phyloP scores from a whole-genome alignment of 2,329 filamentous ascomycete genomes.

The Scopulariopsis brevicaulis region DNA sequence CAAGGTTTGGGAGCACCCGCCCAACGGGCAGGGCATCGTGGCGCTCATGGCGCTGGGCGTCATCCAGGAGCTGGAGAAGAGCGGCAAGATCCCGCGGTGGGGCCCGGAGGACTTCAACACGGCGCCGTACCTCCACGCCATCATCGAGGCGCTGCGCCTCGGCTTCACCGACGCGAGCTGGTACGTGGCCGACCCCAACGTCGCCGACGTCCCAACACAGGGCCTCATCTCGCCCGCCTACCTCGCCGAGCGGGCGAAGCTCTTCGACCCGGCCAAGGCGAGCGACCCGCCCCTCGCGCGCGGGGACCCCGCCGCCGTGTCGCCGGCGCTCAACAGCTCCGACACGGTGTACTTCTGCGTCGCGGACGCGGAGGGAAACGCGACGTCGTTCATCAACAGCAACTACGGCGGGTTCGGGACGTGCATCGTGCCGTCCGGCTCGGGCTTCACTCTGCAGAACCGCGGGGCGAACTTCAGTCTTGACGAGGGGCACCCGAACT shows the following conservation, averaged over 20 bases:
- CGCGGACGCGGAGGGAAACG: constrained; percentile 74
- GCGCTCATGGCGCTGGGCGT: constrained; percentile 92
- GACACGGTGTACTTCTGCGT: constrained; percentile 94
- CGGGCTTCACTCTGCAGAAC: constrained; percentile 91
- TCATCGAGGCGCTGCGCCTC: constrained; percentile 81
- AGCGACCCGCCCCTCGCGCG: constrained; percentile 56
- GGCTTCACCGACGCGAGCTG: constrained; percentile 83
- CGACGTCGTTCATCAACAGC: constrained; percentile 92
- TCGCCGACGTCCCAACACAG: constrained; percentile 55
- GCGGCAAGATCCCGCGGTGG: constrained; percentile 65
- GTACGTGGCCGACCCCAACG: constrained; percentile 79
- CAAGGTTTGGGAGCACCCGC: constrained; percentile 92
- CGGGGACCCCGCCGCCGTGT: constrained; percentile 39
- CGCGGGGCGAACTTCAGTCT: constrained; percentile 81
- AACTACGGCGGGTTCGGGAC: constrained; percentile 89
- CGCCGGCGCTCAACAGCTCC: constrained; percentile 68
- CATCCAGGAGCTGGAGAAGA: constrained; percentile 70
- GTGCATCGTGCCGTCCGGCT: constrained; percentile 70
- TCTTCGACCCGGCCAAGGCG: constrained; percentile 47
- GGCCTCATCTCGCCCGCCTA: constrained; percentile 64
- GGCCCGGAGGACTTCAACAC: constrained; percentile 66
- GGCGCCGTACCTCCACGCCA: constrained; percentile 66
- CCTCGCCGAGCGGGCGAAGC: constrained; percentile 54
- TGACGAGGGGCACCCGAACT: constrained; percentile 62
- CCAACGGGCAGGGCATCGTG: constrained; percentile 92